phyloP scores from a whole-genome alignment of 768 basidiomycete species.

The Podaxis mareebaensis region DNA sequence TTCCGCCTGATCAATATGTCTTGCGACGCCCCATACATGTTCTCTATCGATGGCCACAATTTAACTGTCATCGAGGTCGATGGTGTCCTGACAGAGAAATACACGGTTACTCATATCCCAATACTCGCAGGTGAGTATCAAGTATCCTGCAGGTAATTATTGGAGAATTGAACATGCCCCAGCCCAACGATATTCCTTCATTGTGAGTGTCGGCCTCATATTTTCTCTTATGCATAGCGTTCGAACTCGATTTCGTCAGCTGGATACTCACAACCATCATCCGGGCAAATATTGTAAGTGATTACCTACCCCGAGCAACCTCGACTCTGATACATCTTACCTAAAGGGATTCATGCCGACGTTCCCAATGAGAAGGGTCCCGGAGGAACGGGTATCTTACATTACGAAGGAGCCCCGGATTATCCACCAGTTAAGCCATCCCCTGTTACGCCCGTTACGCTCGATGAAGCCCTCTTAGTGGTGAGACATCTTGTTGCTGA shows the following conservation, averaged over 20 bases:
- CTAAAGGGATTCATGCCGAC: not conserved
- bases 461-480: not conserved
- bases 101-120: not conserved
- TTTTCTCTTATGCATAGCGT: not conserved
- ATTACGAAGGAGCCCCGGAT: not conserved
- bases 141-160: not conserved
- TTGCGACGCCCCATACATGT: conserved; percentile 41
- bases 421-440: not conserved
- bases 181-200: not conserved
- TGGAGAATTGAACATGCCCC: not conserved
- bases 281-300: not conserved
- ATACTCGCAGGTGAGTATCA: not conserved
- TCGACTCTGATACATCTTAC: not conserved
- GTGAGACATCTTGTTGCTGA: not conserved
- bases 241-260: not conserved
- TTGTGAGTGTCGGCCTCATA: not conserved
- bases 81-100: conserved; percentile 22
- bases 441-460: not conserved
- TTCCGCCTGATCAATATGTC: conserved; percentile 40
- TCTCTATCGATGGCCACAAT: conserved; percentile 43
- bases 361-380: not conserved
- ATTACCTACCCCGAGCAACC: not conserved
- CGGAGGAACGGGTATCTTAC: not conserved
- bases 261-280: not conserved
- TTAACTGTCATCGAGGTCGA: conserved; percentile 50